A percentile compares a stretch with the other conserved stretches of the same genome.
Conservation (phyloP, 371 early-diverging fungal species). For the Apophysomyces ossiformis region DNA sequence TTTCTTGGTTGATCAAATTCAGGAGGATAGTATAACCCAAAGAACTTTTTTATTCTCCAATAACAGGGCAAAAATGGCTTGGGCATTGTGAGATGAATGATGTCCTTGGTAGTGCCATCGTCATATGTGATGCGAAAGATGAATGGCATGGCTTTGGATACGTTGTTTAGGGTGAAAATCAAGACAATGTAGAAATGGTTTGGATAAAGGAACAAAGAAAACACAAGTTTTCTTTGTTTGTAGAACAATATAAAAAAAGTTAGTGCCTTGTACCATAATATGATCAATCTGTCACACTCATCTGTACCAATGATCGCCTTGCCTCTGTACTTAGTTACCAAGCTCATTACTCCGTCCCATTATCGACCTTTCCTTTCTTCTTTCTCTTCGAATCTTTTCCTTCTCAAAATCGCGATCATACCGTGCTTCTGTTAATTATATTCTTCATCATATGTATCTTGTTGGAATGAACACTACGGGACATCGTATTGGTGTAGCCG, state of each 20-base stretch:
- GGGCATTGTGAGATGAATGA: neutral
- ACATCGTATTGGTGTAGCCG: too few species aligned
- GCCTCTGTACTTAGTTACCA: too few species aligned
- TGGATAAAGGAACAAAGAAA: too few species aligned
- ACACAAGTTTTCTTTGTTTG: neutral
- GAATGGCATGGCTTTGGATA: neutral
- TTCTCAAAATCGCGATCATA: too few species aligned
- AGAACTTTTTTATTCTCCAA: neutral
- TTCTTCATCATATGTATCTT: too few species aligned
- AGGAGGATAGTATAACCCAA: neutral
- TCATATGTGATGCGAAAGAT: neutral
- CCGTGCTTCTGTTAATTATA: too few species aligned
- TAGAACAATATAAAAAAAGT: neutral
- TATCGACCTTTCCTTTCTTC: too few species aligned
- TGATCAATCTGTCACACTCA: too few species aligned
- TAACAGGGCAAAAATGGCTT: neutral
- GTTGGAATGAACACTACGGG: too few species aligned
- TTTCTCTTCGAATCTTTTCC: too few species aligned
- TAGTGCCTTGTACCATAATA: neutral
- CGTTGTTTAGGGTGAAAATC: neutral
- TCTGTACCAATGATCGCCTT: too few species aligned
- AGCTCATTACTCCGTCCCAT: too few species aligned
- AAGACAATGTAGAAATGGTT: neutral
- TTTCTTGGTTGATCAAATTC: neutral
- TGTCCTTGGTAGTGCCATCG: neutral